Evolutionary conservation across 345 rosid genomes (phyloP), one percentile per base, ranked within the genome.

Genomic region (Combretum micranthum): DNA sequence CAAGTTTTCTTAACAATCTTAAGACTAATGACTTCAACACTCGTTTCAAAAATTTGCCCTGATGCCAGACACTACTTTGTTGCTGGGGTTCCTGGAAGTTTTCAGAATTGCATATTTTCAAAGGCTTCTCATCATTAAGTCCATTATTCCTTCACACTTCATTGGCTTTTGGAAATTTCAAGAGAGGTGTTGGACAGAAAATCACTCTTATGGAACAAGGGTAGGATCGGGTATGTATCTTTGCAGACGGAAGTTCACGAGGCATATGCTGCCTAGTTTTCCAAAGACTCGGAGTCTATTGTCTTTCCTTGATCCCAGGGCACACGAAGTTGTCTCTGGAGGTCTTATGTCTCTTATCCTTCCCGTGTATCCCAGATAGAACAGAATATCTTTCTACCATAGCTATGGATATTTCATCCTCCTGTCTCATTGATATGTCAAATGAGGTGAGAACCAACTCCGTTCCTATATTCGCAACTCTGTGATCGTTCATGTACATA

Each of bases 151-250:
- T 72, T 37, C 0, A 63, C 80, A 21, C 48, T 77, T 19, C 83
- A 76, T 44, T 79, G 77, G 84, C 69, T 76, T 19, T 73, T 79
- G 2, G 54, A 63, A 58, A 69, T 72, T 60, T 77, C 76, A n/a
- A 64, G 43, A 37, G 72, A 73, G 47, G 49, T 76, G 20, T 4
- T 68, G 61, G 77, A 67, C 42, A 59, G 21, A 52, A 67, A 43
- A 39, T 75, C 81, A 9, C 63, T 67, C 15, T 72, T 76, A 0
- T 75, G 76, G 74, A 79, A 79, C 61, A 70, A 65, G 55, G 78
- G 83, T 42, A 72, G 76, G 50, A 74, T 72, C 69, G 73, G 72
- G 37, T 78, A 75, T 46, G 20, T 69, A 14, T 52, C 44, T 54
- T 73, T 72, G 14, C 39, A 60, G 6, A 56, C 60, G 4, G 83